A percentile compares a stretch with the other conserved stretches of the same genome.
These are phyloP conservation scores for Meyerozyma sp. DNA, from an alignment of 1,139 yeast genomes.

Conservation along the genomic window DNA sequence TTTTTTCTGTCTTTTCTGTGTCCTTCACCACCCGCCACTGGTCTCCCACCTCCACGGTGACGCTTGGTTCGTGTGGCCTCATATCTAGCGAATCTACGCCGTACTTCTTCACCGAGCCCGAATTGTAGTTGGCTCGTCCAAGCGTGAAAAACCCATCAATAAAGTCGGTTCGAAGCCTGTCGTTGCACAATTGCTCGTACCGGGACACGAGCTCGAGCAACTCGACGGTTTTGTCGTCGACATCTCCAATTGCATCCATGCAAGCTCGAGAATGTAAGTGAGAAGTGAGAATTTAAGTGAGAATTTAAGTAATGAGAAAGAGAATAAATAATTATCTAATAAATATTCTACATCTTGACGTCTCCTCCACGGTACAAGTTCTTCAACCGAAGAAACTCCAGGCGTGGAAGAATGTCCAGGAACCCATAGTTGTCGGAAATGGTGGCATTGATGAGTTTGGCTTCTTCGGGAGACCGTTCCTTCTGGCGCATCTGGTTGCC, in stretches of 20 bases:
- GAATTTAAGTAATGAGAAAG: too few relatives aligned
- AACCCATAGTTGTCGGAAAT: conserved; percentile 38
- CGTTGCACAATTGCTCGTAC: conserved; percentile 23
- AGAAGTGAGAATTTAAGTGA: too few relatives aligned
- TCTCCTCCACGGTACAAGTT: conserved; percentile 22
- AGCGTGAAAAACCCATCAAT: conserved; percentile 29
- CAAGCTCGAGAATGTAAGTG: too few relatives aligned
- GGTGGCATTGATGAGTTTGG: conserved; percentile 29
- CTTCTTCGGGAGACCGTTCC: conserved; percentile 31
- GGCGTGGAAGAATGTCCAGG: conserved; percentile 44
- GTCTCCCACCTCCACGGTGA: conserved; percentile 5
- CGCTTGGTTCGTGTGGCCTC: conserved; percentile 3
- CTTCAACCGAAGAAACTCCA: conserved; percentile 38
- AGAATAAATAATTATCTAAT: not conserved
- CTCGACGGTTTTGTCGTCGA: conserved; percentile 16
- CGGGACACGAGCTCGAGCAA: conserved; percentile 16
- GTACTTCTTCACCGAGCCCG: conserved; percentile 3
- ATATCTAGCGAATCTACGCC: conserved; percentile 15
- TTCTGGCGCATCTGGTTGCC: conserved; percentile 42
- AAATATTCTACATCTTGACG: conserved; percentile 1
- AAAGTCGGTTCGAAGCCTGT: conserved; percentile 16
- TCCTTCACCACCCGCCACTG: conserved; percentile 1
- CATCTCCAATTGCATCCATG: too few relatives aligned
- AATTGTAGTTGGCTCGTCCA: conserved; percentile 35
- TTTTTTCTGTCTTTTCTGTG: conserved; percentile 3